Evolutionary conservation across 1,284 basidiomycete genomes (phyloP), one percentile per base, ranked within the genome.

Genomic region (Ustilago hordei): DNA sequence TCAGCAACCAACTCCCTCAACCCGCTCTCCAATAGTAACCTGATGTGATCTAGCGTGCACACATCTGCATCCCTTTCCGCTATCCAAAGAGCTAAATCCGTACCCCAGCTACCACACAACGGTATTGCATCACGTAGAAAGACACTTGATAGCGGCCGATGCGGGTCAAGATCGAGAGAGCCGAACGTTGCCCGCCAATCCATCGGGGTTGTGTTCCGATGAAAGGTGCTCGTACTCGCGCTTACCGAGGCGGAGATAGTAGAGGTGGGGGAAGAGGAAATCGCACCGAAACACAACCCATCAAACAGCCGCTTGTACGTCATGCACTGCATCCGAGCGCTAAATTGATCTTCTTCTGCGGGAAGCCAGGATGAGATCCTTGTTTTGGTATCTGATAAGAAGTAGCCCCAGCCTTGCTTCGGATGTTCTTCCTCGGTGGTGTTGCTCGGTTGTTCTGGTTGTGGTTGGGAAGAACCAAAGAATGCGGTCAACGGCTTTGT

Each of bases 301-400:
- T 81, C 79, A 9, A 78, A 69, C 4, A 85, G 74, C 2, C 83
- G 64, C 45, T 72, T 71, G 69, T 85, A 85, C 17, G 82, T 75
- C 84, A 84, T 84, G 57, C 78, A 79, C 69, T 85, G 84, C 59
- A 81, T 71, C 3, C 75, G 62, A 2, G 80, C 79, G 38, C 70
- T 67, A 17, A 35, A 41, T 59, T 84, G 82, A 53, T 84, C 81
- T 45, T 65, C 54, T 31, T 62, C 61, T 0, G 56, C 38, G 0
- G 84, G 84, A 3, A 84, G 36, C 54, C 58, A 68, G 9, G 53
- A 48, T 0, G 76, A 69, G 39, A 76, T 60, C 6, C 84, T 67
- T 1, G 84, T 84, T 59, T 85, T 85, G 41, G 80, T 82, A 43
- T 85, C 84, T 6, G 68, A 69, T 3, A 82, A 57, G 35, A 79